Conservation (phyloP, 306 rosid species). For the Glycine latifolia region DNA sequence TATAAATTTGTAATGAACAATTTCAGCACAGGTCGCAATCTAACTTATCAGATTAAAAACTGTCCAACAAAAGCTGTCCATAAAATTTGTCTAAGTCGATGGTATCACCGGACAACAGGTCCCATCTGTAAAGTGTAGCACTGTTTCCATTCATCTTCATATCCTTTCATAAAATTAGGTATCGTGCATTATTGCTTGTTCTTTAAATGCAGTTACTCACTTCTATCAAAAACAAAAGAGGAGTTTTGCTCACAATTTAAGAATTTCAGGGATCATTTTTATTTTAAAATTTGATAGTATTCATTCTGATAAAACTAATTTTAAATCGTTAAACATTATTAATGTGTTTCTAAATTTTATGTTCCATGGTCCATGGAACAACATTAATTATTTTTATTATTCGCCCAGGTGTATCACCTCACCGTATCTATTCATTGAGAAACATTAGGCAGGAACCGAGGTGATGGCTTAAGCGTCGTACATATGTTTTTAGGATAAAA, state of each 20-base stretch:
- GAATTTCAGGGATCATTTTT: not conserved
- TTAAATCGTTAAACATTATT: not conserved
- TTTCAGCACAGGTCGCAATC: slow-evolving; percentile 45
- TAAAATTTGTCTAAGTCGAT: slow-evolving; percentile 1
- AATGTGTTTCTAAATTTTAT: not conserved
- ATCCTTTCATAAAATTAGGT: slow-evolving; percentile 17
- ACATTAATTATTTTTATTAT: no score
- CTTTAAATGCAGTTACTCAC: not conserved
- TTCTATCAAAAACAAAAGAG: not conserved
- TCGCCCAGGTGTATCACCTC: no score
- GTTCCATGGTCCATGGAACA: no score
- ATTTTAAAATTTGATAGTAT: not conserved
- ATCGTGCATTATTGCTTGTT: not conserved
- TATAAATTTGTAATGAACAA: slow-evolving; percentile 38
- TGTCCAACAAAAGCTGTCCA: slow-evolving; percentile 26
- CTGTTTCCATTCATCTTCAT: not conserved
- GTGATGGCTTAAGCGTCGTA: not conserved
- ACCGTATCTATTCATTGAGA: not conserved
- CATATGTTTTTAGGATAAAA: no score
- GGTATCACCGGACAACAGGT: slow-evolving; percentile 40
- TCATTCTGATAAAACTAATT: not conserved
- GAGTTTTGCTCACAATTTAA: not conserved
- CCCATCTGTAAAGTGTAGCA: slow-evolving; percentile 38
- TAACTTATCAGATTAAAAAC: slow-evolving; percentile 32
- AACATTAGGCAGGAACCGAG: no score